phyloP scores from a whole-genome alignment of 208 protist genomes.

The Trypanosoma rangeli region DNA sequence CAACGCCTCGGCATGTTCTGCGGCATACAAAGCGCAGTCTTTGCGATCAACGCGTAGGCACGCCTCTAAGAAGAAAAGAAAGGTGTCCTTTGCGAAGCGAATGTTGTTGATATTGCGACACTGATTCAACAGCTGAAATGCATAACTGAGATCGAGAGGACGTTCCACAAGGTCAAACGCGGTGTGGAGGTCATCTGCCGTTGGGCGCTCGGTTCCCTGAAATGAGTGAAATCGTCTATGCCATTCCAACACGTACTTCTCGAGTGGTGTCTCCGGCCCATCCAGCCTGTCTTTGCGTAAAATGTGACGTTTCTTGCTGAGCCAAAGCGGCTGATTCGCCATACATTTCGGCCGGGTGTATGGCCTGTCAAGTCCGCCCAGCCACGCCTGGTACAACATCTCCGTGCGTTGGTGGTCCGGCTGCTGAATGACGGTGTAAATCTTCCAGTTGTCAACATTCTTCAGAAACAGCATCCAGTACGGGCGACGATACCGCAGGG shows the following conservation, averaged over 20 bases:
- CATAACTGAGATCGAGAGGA: constrained; percentile 90
- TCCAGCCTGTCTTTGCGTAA: constrained; percentile 81
- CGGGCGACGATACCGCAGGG: constrained; percentile 51
- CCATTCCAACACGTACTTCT: constrained; percentile 91
- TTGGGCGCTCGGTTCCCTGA: constrained; percentile 77
- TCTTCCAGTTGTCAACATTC: constrained; percentile 89
- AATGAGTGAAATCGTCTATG: constrained; percentile 82
- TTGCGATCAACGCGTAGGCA: constrained; percentile 87
- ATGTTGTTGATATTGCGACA: constrained; percentile 87
- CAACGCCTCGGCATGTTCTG: constrained; percentile 74
- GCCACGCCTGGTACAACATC: constrained; percentile 93
- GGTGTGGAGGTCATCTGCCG: constrained; percentile 85
- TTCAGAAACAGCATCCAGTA: constrained; percentile 91
- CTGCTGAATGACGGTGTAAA: constrained; percentile 92
- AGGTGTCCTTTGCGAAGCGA: constrained; percentile 69
- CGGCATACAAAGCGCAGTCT: constrained; percentile 79
- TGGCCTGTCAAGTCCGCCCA: constrained; percentile 86
- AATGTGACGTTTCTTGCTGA: constrained; percentile 87
- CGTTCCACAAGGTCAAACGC: constrained; percentile 89
- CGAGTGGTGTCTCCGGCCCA: constrained; percentile 79
- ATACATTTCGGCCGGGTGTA: constrained; percentile 91
- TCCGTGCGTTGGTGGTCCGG: constrained; percentile 90
- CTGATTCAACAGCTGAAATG: constrained; percentile 82
- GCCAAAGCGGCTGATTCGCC: constrained; percentile 87
- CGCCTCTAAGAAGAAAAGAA: constrained; percentile 87